Base-by-base conservation (phyloP, 1,139 yeast genomes). In the Taphrina populina region DNA sequence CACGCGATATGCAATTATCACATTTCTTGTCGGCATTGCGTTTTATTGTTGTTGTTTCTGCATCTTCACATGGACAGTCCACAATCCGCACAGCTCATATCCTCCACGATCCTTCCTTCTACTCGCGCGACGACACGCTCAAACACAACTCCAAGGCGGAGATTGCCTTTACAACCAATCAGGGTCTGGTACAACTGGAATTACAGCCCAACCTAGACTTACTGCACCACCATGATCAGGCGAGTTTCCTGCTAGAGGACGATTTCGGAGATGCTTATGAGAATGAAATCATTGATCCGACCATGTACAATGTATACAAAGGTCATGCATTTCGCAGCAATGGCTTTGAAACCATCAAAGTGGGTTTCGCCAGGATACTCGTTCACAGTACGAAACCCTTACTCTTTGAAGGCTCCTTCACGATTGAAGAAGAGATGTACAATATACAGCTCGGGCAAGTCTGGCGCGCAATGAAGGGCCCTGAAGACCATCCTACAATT, bases 381-480 rank as follows among this genome's bases (percentile, higher is more conserved):
- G 46, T 49, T 4, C 54, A 49, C 33, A 15, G 29, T 3, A 20
- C 44, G 19, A 20, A 30, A n/a, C 54, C 54, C 2, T 19, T 49
- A 24, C n/a, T 40, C 11, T 58, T 60, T 32, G 61, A 60, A 23
- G 62, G 62, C 27, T 20, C 56, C 8, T 60, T 58, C 47, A 26
- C 40, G 19, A 33, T 54, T 11, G 44, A 46, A 21, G 62, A 36
- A 8, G 51, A 26, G 19, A 37, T 35, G 34, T 40, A 54, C 44
- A 45, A 45, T 17, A 52, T 59, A 15, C 59, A 44, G 34, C 54
- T 58, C 4, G 35, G 36, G 19, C 30, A 40, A 20, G 44, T 23
- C 26, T 51, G 35, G 32, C 19, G 30, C 19, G 27, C 36, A 17
- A 40, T 29, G 45, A 21, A 43, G 35, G 35, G 35, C 4, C 43